Evolutionary conservation across 2,329 filamentous ascomycete species (phyloP), one percentile per base, ranked within the genome.

Genomic region (Hypoxylon sp.): DNA sequence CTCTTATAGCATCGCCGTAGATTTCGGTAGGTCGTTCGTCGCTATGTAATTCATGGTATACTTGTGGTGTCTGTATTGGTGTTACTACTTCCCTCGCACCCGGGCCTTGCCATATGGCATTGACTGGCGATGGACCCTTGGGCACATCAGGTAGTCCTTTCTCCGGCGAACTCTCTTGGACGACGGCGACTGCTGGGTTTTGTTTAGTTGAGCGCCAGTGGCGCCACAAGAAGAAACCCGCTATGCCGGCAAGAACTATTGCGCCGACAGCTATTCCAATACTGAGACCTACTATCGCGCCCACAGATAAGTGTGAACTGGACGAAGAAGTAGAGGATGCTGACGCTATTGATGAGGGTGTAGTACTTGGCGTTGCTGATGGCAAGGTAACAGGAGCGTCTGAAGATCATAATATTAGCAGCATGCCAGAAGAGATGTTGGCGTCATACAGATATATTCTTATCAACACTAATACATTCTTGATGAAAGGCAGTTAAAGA

Each of bases 241-340:
- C 69, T 28, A 63, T 30, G 21, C 46, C 63, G 19, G 55, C 46
- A 10, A 71, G 38, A 9, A 65, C 30, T 38, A 71, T 45, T 14
- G 58, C 60, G 13, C 55, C 69, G n/a, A 45, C 41, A 6, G 62
- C 65, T 45, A 63, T 55, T 13, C 71, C 71, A 28, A 73, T 60
- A 28, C 69, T 71, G n/a, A 72, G 51, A 13, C 71, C 71, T 17
- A 70, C 60, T 45, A 70, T 69, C 1, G 62, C 69, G 19, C 67
- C 69, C 2, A 56, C 56, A 2, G 69, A 70, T 41, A 73, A 45
- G 25, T 56, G 55, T 7, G 66, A 60, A 7, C 30, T 32, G 4
- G 57, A 25, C n/a, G 55, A 17, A 9, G 64, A 19, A 21, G 66
- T 43, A 10, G 70, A 46, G 11, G 67, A 57, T 46, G 57, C 17